Evolutionary conservation across 2,329 filamentous ascomycete genomes (phyloP).

Genomic region (Chaetomium sp.): DNA sequence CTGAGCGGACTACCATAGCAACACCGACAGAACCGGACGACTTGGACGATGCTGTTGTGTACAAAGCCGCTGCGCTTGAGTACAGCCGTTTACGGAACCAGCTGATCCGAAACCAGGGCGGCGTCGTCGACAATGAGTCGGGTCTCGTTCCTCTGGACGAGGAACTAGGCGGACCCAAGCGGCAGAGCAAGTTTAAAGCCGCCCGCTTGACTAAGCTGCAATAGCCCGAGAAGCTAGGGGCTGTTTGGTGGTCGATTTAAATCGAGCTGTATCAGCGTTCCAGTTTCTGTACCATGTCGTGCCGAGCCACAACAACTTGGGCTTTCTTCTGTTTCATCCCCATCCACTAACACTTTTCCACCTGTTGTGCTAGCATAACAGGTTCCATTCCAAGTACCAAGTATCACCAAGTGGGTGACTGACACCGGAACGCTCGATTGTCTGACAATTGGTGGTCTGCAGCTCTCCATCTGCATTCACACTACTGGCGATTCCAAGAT

Average conservation of each 20-base stretch:
- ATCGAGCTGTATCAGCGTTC: constrained; percentile 28
- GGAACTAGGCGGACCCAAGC: constrained; percentile 62
- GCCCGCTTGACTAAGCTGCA: constrained; percentile 60
- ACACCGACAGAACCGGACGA: constrained; percentile 57
- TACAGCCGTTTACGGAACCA: constrained; percentile 82
- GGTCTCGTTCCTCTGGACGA: constrained; percentile 69
- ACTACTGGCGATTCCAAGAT: constrained; percentile 61
- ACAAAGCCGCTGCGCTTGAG: constrained; percentile 77
- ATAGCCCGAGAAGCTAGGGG: constrained; percentile 40
- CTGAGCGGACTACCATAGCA: constrained; percentile 54
- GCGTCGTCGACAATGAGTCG: constrained; percentile 63
- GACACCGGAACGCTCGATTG: constrained; percentile 47
- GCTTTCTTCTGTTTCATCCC: neutral
- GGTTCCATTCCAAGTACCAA: neutral
- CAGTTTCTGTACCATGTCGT: constrained; percentile 6
- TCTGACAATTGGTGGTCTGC: constrained; percentile 58
- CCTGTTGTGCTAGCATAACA: neutral
- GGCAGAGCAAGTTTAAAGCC: constrained; percentile 73
- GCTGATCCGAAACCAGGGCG: constrained; percentile 80
- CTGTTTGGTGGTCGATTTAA: constrained; percentile 31
- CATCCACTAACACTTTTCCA: neutral
- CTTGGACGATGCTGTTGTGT: constrained; percentile 70
- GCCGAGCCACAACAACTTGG: constrained; percentile 5
- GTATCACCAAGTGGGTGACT: constrained; percentile 14
- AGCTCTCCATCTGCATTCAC: constrained; percentile 56